phyloP scores from a whole-genome alignment of 176 grass and related monocot species.

The Tillandsia leiboldiana region DNA sequence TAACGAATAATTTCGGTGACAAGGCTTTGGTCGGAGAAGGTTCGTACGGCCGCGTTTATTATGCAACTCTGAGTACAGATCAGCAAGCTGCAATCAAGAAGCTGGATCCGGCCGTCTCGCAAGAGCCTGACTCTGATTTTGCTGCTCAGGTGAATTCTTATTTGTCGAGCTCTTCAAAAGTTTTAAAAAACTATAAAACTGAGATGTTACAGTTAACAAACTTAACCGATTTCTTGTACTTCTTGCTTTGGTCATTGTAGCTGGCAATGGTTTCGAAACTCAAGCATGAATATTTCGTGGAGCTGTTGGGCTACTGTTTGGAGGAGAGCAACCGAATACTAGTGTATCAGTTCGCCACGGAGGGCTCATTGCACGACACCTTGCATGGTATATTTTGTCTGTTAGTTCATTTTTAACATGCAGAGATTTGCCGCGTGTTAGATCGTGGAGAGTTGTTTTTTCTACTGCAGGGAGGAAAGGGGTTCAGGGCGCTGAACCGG shows the following conservation, averaged over 20 bases:
- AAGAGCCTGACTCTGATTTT: slow-evolving; percentile 64
- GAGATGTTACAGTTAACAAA: not conserved
- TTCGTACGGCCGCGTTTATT: slow-evolving; percentile 79
- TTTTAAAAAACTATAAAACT: not conserved
- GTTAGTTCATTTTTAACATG: no score
- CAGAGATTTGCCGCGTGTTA: not conserved
- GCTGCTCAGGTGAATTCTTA: slow-evolving; percentile 32
- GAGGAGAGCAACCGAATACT: slow-evolving; percentile 62
- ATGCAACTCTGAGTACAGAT: slow-evolving; percentile 42
- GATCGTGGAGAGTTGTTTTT: not conserved
- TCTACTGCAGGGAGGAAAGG: slow-evolving; percentile 55
- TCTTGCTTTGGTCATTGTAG: slow-evolving; percentile 18
- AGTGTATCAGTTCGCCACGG: slow-evolving; percentile 47
- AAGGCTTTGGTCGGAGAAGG: slow-evolving; percentile 70
- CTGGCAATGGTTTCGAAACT: slow-evolving; percentile 78
- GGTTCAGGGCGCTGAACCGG: slow-evolving; percentile 60
- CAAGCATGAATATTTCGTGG: slow-evolving; percentile 67
- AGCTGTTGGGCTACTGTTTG: slow-evolving; percentile 57
- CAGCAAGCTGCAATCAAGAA: slow-evolving; percentile 70
- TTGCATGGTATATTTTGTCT: slow-evolving; percentile 39
- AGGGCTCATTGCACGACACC: slow-evolving; percentile 73
- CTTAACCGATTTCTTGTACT: not conserved
- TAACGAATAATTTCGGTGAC: slow-evolving; percentile 61
- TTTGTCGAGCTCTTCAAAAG: not conserved
- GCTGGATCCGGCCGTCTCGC: slow-evolving; percentile 54